Evolutionary conservation across 2,329 filamentous ascomycete genomes (phyloP), one percentile per base, ranked within the genome.

Genomic region (Colletotrichum trifolii): DNA sequence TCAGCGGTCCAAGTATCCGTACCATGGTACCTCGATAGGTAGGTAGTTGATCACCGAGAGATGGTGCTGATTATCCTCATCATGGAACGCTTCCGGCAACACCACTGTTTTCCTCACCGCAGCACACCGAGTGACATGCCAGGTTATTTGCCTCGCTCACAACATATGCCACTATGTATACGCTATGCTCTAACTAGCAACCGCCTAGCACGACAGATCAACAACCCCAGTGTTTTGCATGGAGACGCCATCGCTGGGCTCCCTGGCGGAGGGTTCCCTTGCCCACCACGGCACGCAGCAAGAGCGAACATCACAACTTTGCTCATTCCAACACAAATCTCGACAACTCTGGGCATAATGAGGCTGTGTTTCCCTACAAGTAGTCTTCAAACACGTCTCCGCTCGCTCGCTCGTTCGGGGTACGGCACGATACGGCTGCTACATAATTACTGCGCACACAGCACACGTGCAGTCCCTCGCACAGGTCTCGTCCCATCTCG

Each of bases 21-120:
- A 25, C 36, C 33, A 40, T 39, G 53, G 36, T 10, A 36, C 42
- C 52, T 43, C 52, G 25, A 54, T 8, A 25, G 12, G 10, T n/a
- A 11, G 35, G 10, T n/a, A 11, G 35, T 35, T 39, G 33, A 12
- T 35, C 39, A 46, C 15, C 40, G 39, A 54, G 42, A 17, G 45
- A 54, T 54, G 25, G 25, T 25, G 57, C 50, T 35, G 61, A 25
- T 48, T 49, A 43, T 60, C 50, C 57, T 43, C 33, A 43, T 39
- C 43, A 49, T 60, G 61, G 42, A 60, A 55, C 61, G 50, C 50
- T 50, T 64, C 38, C 50, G 50, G 61, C 61, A 55, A 47, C 61
- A 55, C 57, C 45, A 61, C 55, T 43, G 40, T 46, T 61, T 61
- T 40, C 45, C 36, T 61, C 43, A 61, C 45, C 50, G 39, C 57